Evolutionary conservation across 805 yeast genomes (phyloP), one percentile per base, ranked within the genome.

Genomic region (Jamesozyma piceae): DNA sequence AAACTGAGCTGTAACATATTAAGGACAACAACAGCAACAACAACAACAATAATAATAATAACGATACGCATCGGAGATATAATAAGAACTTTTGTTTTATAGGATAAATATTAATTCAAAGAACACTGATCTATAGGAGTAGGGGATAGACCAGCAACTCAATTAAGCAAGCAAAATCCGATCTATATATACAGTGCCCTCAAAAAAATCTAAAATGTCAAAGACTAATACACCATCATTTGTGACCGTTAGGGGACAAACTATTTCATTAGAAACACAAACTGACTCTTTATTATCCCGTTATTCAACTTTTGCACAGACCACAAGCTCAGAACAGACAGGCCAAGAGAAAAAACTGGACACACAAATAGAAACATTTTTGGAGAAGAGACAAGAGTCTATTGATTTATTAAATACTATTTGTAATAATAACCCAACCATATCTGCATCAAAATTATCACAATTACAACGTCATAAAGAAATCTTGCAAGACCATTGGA

Each of bases 391-490:
- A 41, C 79, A 77, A 29, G 80, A 72, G 4, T 57, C 73, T 3
- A 61, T 85, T 6, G 69, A 65, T 28, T 66, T 71, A 28, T 58
- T 83, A 49, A 66, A 71, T 39, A 66, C 80, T 28, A 68, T 78
- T 10, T 65, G 77, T 17, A 85, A 83, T 37, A 64, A 74, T 1
- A 79, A 72, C 43, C 67, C 74, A 24, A 63, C 70, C 14, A 72
- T 82, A 6, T 73, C 89, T 4, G 75, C 92, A 0, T 75, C 92
- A 0, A 83, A 83, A 59, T 62, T 79, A 35, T 90, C 83, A 54
- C 97, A 89, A 59, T 64, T 88, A 37, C 77, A 81, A 45, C 77
- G 97, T 47, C 95, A 87, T 60, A 77, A 75, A 52, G 95, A 87
- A 60, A 72, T 75, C 13, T 67, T 86, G 24, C 74, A 68, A 44